Evolutionary conservation across 306 rosid species (phyloP).

Genomic region (Luffa aegyptiaca): DNA sequence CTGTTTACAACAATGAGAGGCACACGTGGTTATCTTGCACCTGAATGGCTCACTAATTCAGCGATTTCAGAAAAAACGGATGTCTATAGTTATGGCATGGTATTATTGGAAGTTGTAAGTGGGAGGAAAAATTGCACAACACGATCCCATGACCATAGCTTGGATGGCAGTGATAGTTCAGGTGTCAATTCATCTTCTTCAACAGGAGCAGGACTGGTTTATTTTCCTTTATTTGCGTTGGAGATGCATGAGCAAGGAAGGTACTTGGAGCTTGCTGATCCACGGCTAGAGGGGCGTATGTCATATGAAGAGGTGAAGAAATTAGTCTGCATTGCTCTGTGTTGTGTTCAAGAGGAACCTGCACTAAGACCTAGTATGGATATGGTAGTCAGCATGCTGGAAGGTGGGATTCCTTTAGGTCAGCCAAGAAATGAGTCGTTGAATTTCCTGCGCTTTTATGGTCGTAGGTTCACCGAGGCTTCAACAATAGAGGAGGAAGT

Average conservation of each 20-base stretch:
- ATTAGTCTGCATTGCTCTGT: slow-evolving; percentile 59
- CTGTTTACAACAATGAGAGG: slow-evolving; percentile 95
- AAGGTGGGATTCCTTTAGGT: slow-evolving; percentile 53
- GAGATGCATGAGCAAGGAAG: slow-evolving; percentile 79
- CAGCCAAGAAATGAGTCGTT: slow-evolving; percentile 63
- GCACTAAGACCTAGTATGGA: slow-evolving; percentile 69
- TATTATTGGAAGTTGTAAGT: slow-evolving; percentile 67
- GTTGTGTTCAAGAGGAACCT: slow-evolving; percentile 90
- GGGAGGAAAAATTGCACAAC: slow-evolving; percentile 66
- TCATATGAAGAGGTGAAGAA: slow-evolving; percentile 56
- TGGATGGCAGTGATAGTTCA: slow-evolving; percentile 41
- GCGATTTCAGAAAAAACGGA: slow-evolving; percentile 84
- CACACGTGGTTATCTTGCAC: slow-evolving; percentile 89
- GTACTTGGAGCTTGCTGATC: slow-evolving; percentile 71
- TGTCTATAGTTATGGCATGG: slow-evolving; percentile 91
- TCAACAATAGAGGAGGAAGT: slow-evolving; percentile 46
- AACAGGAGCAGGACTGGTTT: slow-evolving; percentile 39
- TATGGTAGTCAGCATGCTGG: slow-evolving; percentile 67
- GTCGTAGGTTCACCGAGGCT: slow-evolving; percentile 66
- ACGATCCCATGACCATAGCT: slow-evolving; percentile 51
- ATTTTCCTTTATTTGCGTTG: slow-evolving; percentile 69
- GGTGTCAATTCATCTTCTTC: slow-evolving; percentile 44
- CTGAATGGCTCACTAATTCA: slow-evolving; percentile 88
- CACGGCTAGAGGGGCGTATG: slow-evolving; percentile 59
- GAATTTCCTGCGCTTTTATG: slow-evolving; percentile 74